Evolutionary conservation across 805 yeast species (phyloP), one percentile per base, ranked within the genome.

Genomic region (Ogataea dorogensis): DNA sequence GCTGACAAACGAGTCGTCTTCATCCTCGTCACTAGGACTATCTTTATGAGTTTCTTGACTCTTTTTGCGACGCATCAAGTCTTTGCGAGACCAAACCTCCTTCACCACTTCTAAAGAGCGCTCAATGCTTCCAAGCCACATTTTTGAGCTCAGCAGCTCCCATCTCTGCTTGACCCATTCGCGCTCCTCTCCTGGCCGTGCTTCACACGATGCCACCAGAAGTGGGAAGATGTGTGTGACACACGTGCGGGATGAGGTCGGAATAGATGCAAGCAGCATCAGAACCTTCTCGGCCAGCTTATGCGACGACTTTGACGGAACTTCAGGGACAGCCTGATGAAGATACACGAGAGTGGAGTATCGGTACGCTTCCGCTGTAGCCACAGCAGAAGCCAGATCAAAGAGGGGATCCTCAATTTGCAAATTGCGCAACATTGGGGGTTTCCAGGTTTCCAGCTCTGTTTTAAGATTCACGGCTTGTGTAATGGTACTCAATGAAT

Each of bases 261-360:
- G 86, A 35, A 81, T 77, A 1, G 83, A 73, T 1, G 83, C 84
- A 28, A 81, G 49, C 17, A 77, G 53, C 62, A 76, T 70, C 48
- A 80, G 61, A 3, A 80, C 73, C 46, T 76, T 76, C 46, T 75
- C 79, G 0, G 86, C 81, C 20, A 79, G 53, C 33, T 66, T 73
- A 38, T 70, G 77, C 1, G 81, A 71, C 7, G 75, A 56, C 24
- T 63, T 53, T 7, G 77, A 71, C 7, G 83, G 82, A 12, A 79
- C 68, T 44, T 80, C 84, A 0, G 87, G 86, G 4, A 81, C 84
- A 1, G 85, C 81, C 50, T 81, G 86, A 53, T 79, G 84, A 19
- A 81, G 56, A 49, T 76, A 79, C 14, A 80, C 50, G 24, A 81
- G 53, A 0, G 83, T 67, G 1, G 85, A 70, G 53, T 67, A 77